Conservation (phyloP, 371 early-diverging fungal genomes). For the Lichtheimia ramosa region DNA sequence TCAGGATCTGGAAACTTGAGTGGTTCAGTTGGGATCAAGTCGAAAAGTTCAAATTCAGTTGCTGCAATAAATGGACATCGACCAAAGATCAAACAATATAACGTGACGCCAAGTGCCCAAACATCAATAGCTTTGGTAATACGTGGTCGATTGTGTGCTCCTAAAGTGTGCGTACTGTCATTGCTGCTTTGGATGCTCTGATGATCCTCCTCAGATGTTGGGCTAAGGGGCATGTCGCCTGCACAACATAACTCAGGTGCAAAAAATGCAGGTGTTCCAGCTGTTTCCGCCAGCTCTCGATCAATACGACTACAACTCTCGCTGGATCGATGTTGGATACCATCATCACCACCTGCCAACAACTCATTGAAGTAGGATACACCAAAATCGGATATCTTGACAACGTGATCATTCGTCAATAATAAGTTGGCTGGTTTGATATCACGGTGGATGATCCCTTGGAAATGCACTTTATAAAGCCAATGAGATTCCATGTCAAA, state of each 20-base stretch:
- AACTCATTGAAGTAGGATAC: slow-evolving; percentile 76
- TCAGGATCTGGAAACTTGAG: slow-evolving; percentile 31
- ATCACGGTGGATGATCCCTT: slow-evolving; percentile 94
- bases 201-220: slow-evolving; percentile 10
- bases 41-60: slow-evolving; percentile 96
- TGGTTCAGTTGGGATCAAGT: slow-evolving; percentile 79
- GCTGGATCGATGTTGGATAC: slow-evolving; percentile 20
- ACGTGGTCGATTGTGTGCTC: slow-evolving; percentile 31
- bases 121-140: slow-evolving; percentile 93
- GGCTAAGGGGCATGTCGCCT: slow-evolving; percentile 27
- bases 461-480: slow-evolving; percentile 72
- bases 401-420: slow-evolving; percentile 65
- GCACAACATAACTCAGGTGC: slow-evolving; percentile 95
- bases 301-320: slow-evolving; percentile 41
- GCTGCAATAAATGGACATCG: slow-evolving; percentile 95
- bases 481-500: neutral
- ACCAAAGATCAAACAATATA: slow-evolving; percentile 97
- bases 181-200: neutral
- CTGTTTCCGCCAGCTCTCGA: slow-evolving; percentile 90
- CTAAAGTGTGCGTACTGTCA: neutral
- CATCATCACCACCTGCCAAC: slow-evolving; percentile 28
- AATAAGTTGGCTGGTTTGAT: slow-evolving; percentile 96
- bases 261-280: slow-evolving; percentile 97
- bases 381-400: slow-evolving; percentile 96
- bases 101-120: slow-evolving; percentile 99